phyloP scores from a whole-genome alignment of 148 eudicot genomes.

The Rhododendron griersonianum region DNA sequence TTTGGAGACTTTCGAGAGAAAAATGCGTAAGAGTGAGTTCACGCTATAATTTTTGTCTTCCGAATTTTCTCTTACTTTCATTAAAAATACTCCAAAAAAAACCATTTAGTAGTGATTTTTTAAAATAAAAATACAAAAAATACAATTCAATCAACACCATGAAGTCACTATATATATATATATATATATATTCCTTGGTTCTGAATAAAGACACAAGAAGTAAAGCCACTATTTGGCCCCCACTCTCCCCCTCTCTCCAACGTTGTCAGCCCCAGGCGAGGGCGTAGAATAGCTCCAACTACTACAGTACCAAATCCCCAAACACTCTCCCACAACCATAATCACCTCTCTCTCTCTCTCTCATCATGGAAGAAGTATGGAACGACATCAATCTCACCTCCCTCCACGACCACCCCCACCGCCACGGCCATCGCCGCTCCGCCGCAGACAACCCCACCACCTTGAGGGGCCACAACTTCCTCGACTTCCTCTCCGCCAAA shows the following conservation, averaged over 20 bases:
- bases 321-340: background rate
- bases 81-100: no score
- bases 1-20: no score
- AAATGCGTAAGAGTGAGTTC: no score
- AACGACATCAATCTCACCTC: constrained; percentile 28
- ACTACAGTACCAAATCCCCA: background rate
- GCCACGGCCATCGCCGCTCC: constrained; percentile 7
- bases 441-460: background rate
- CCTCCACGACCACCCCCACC: constrained; percentile 15
- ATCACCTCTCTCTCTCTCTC: background rate
- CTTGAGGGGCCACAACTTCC: constrained; percentile 15
- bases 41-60: no score
- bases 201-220: no score
- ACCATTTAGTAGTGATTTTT: no score
- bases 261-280: background rate
- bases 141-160: no score
- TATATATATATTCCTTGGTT: no score
- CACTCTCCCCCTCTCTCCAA: background rate
- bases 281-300: background rate
- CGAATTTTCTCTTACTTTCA: no score
- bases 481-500: constrained; percentile 33
- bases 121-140: no score
- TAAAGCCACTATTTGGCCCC: no score
- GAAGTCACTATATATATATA: no score
- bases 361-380: constrained; percentile 44